Conservation (phyloP, 176 grass and related monocot species). For the bread wheat (Triticum aestivum) region DNA sequence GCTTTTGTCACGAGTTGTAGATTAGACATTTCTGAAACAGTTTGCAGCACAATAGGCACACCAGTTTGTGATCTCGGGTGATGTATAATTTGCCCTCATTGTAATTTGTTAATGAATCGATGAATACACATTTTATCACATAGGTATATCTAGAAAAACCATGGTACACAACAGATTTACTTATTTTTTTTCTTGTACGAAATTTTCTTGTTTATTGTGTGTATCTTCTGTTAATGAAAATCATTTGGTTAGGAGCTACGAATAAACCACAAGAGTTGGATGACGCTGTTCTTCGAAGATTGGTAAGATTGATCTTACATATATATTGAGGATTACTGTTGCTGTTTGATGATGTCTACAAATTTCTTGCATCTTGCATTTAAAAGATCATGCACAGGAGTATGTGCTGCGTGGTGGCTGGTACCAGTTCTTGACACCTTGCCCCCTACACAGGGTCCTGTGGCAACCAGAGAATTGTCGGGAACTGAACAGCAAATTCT, state of each 20-base stretch:
- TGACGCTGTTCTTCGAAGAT: conserved; percentile 93
- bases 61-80: neutral
- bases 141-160: neutral
- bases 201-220: neutral
- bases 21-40: neutral
- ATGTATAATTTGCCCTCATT: neutral
- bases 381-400: neutral
- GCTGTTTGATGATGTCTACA: neutral
- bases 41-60: neutral
- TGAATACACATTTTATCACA: neutral
- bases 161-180: neutral
- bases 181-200: neutral
- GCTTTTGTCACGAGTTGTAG: neutral
- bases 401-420: neutral
- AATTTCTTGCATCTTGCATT: neutral
- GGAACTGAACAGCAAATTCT: neutral
- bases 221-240: conserved; percentile 32
- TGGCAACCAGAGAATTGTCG: neutral
- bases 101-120: neutral
- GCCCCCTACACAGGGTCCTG: neutral
- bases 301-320: conserved; percentile 54
- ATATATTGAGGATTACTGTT: neutral
- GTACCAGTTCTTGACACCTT: neutral
- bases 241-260: conserved; percentile 70
- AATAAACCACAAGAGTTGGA: conserved; percentile 99